These are phyloP conservation scores for Russula virescens DNA, from an alignment of 768 basidiomycete species.

Conservation along the genomic window DNA sequence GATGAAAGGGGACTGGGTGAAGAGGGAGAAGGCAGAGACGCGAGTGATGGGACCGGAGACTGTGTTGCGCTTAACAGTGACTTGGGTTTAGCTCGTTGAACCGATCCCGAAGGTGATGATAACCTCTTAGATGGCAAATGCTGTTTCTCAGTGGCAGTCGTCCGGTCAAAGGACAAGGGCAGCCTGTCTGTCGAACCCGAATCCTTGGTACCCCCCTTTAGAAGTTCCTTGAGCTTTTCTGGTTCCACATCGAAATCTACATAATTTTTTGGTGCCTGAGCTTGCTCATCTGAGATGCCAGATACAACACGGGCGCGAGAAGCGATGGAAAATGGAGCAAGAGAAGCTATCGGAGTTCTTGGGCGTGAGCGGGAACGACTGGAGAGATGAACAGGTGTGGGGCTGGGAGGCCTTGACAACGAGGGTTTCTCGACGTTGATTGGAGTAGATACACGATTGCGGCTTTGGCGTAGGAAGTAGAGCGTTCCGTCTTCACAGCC, in stretches of 20 bases:
- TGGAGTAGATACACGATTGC: background rate
- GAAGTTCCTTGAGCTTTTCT: constrained; percentile 65
- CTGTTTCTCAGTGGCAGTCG: constrained; percentile 26
- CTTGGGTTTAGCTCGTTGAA: constrained; percentile 33
- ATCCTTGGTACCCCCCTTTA: constrained; percentile 47
- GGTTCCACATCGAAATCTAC: constrained; percentile 81
- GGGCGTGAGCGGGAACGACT: constrained; percentile 19
- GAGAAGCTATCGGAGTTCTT: constrained; percentile 18
- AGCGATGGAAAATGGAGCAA: constrained; percentile 48
- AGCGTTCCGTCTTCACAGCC: constrained; percentile 37
- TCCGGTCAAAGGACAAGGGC: constrained; percentile 31
- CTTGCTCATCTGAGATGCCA: constrained; percentile 62
- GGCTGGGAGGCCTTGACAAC: constrained; percentile 9
- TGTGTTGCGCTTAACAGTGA: constrained; percentile 44
- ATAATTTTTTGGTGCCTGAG: constrained; percentile 71
- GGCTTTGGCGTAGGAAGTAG: constrained; percentile 29
- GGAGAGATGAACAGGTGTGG: constrained; percentile 5
- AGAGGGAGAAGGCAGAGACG: constrained; percentile 10
- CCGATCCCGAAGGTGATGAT: constrained; percentile 24
- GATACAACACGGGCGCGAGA: constrained; percentile 61
- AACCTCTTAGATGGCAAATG: constrained; percentile 7
- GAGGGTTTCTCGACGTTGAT: constrained; percentile 13
- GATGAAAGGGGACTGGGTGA: constrained; percentile 11
- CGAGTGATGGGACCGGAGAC: constrained; percentile 6
- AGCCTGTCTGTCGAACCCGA: constrained; percentile 33